These are phyloP conservation scores for Fusarium armeniacum DNA, from an alignment of 2,329 filamentous ascomycete species.

Conservation along the genomic window DNA sequence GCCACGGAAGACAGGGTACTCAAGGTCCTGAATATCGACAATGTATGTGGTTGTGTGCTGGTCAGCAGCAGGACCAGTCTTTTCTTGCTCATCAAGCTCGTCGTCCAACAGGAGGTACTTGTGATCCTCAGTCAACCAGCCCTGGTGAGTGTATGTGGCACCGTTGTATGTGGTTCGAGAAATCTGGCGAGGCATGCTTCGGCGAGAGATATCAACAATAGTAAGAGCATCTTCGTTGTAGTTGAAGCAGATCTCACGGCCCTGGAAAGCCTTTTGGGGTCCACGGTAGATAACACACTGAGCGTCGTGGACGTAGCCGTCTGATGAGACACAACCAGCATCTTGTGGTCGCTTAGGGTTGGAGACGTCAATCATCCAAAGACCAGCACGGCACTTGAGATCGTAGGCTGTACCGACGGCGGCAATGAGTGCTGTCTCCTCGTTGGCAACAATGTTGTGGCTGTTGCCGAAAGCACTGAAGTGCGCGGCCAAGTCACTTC, in stretches of 20 bases:
- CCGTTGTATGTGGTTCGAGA: conserved; percentile 25
- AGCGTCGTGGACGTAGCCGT: conserved; percentile 19
- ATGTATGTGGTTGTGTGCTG: conserved; percentile 65
- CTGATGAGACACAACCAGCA: conserved; percentile 7
- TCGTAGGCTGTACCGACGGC: conserved; percentile 8
- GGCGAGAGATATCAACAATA: conserved; percentile 18
- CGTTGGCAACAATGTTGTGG: conserved; percentile 25
- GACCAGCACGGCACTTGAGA: conserved; percentile 19
- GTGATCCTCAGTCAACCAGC: conserved; percentile 62
- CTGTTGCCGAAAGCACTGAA: conserved; percentile 19
- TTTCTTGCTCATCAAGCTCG: conserved; percentile 65
- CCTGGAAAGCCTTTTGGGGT: conserved; percentile 11
- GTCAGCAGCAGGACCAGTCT: conserved; percentile 55
- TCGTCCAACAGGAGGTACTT: conserved; percentile 65
- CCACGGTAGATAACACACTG: conserved; percentile 20
- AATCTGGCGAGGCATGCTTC: conserved; percentile 14
- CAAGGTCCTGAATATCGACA: conserved; percentile 60
- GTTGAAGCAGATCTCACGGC: conserved; percentile 23
- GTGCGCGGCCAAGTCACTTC: conserved; percentile 3
- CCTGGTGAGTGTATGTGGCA: conserved; percentile 60
- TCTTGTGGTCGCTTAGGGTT: conserved; percentile 10
- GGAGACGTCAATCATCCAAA: conserved; percentile 22
- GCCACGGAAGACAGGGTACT: conserved; percentile 53
- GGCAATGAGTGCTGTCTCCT: background rate
- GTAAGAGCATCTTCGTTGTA: conserved; percentile 25